A percentile compares a stretch with the other conserved stretches of the same genome.
Evolutionary conservation across 768 basidiomycete species (phyloP).

Genomic region (Russula dissimulans): DNA sequence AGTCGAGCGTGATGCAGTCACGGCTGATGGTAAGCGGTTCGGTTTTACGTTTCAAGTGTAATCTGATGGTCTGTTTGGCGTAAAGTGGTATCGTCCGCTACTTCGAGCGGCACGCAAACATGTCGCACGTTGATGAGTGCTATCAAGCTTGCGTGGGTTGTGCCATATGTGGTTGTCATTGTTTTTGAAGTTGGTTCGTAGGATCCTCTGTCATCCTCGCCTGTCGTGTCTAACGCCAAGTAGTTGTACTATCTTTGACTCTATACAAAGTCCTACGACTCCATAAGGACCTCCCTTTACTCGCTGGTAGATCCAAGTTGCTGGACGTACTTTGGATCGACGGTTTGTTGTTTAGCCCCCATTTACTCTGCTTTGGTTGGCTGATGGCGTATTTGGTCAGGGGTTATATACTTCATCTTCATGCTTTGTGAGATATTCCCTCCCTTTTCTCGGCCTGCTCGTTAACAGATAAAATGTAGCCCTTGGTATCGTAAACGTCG

Average conservation of each 20-base stretch:
- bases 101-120: background rate
- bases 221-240: background rate
- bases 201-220: background rate
- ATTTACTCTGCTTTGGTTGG: background rate
- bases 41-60: background rate
- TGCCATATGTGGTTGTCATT: conserved; percentile 1
- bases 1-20: background rate
- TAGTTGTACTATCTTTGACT: conserved; percentile 9
- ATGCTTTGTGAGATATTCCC: conserved; percentile 6
- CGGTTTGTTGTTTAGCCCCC: background rate
- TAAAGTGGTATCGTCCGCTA: background rate
- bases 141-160: background rate
- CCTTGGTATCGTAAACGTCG: background rate
- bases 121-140: background rate
- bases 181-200: conserved; percentile 11
- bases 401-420: conserved; percentile 17
- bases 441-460: background rate
- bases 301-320: background rate
- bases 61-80: background rate
- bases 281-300: background rate
- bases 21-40: background rate
- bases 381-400: background rate
- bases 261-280: conserved; percentile 3
- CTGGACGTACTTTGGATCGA: conserved; percentile 14
- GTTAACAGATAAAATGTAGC: background rate